Evolutionary conservation across 2,329 filamentous ascomycete genomes (phyloP), one percentile per base, ranked within the genome.

Genomic region (Colletotrichum euphorbiae): DNA sequence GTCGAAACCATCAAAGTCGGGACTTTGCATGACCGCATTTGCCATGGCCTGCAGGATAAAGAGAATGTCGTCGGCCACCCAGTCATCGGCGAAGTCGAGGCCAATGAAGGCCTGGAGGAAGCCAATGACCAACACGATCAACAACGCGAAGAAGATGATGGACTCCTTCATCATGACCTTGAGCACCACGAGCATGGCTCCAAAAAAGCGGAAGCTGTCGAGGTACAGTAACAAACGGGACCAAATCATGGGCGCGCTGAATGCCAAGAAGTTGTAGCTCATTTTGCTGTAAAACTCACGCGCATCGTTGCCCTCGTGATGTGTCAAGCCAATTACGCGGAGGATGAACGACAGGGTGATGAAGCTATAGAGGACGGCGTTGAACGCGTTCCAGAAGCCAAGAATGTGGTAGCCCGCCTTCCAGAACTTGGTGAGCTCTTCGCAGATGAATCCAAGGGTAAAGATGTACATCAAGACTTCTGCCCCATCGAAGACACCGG

Each of bases 301-400:
- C 43, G 81, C 73, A 15, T 86, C 81, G 12, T 84, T 75, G 0
- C 82, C 76, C 15, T 85, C 80, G 2, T 80, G 78, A 70, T 95
- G 88, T 8, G 85, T 85, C 9, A 97, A 83, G 2, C 94, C 95
- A 54, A 97, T 84, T 73, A 97, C 87, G 38, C 96, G 91, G 42
- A 94, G 82, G 46, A 92, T 81, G 71, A 99, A 90, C 3, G 93
- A 97, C 3, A 92, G 87, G 0, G 89, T 87, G 38, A 99, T 84
- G 1, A 98, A 83, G 0, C 87, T 80, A 78, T 99, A 99, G 0
- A 99, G 85, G 0, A 91, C 85, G 28, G 88, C 87, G 79, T 99
- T 99, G 83, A 99, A 97, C 24, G 92, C 92, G 75, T 97, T 98
- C 96, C 96, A 98, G 78, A 99, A 99, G 19, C 93, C 91, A 62